phyloP scores from a whole-genome alignment of 768 basidiomycete genomes.

The Coprinopsis sp. region DNA sequence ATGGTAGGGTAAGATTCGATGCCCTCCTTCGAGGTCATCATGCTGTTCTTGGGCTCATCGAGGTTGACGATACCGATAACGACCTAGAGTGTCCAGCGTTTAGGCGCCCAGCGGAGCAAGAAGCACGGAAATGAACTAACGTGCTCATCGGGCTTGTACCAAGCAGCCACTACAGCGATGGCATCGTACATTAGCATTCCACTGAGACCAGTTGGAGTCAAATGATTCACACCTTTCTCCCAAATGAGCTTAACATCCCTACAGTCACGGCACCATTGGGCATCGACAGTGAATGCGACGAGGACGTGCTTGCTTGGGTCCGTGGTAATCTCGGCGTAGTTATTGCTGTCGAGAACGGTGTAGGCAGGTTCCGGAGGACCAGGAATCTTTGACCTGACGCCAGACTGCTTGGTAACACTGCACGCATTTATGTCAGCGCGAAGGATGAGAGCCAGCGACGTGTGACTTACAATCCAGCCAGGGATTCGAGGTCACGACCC shows the following conservation, averaged over 20 bases:
- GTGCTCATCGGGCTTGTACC: conserved; percentile 73
- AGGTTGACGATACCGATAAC: conserved; percentile 89
- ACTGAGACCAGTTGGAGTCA: neutral
- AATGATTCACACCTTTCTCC: conserved; percentile 56
- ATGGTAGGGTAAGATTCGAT: conserved; percentile 87
- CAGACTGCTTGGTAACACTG: conserved; percentile 72
- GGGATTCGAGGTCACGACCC: conserved; percentile 75
- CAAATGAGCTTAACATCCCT: conserved; percentile 85
- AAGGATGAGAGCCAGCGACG: conserved; percentile 1
- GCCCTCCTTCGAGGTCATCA: conserved; percentile 64
- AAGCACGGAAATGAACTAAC: conserved; percentile 36
- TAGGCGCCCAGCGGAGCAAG: neutral
- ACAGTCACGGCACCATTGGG: conserved; percentile 93
- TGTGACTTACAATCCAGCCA: conserved; percentile 72
- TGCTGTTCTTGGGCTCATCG: conserved; percentile 76
- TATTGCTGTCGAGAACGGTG: conserved; percentile 59
- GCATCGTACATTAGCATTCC: conserved; percentile 6
- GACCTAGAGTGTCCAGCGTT: conserved; percentile 49
- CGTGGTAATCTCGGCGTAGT: conserved; percentile 74
- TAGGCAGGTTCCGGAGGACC: conserved; percentile 74
- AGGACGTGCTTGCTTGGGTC: conserved; percentile 76
- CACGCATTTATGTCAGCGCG: neutral
- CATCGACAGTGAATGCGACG: conserved; percentile 73
- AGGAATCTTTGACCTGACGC: conserved; percentile 84
- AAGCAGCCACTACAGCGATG: conserved; percentile 55